A percentile compares a stretch with the other conserved stretches of the same genome.
These are phyloP conservation scores for Alnus glutinosa DNA, from an alignment of 306 rosid species.

Conservation along the genomic window DNA sequence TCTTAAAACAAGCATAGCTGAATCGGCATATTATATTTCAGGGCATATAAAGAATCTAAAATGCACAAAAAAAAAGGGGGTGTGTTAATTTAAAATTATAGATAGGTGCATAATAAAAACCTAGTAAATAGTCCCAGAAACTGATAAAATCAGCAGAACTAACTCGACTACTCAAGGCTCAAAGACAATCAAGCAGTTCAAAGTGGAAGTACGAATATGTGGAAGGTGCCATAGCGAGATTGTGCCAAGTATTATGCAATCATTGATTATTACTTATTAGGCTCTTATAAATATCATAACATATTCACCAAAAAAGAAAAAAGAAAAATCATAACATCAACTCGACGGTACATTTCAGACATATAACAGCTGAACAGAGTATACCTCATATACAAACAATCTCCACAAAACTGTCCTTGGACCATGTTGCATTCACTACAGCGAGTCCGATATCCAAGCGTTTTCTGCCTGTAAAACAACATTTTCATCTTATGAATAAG, in stretches of 20 bases:
- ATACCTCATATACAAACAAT: conserved; percentile 96
- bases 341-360: neutral
- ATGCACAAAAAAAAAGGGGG: neutral
- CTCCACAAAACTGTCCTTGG: conserved; percentile 97
- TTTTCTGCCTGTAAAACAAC: conserved; percentile 77
- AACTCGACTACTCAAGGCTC: neutral
- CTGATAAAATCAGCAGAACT: neutral
- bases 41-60: neutral
- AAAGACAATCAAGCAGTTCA: neutral
- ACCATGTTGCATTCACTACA: conserved; percentile 70
- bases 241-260: neutral
- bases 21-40: neutral
- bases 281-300: neutral
- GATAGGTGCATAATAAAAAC: neutral
- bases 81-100: neutral
- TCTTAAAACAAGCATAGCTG: neutral
- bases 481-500: conserved; percentile 31
- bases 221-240: neutral
- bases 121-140: neutral
- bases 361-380: conserved; percentile 21
- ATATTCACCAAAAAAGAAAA: neutral
- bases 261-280: neutral
- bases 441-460: conserved; percentile 75
- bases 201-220: neutral
- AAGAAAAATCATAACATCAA: neutral